Percentiles rank a stretch among this genome's conserved stretches.
These are phyloP conservation scores for Gastrolobium bilobum DNA, from an alignment of 306 rosid species.

Conservation along the genomic window DNA sequence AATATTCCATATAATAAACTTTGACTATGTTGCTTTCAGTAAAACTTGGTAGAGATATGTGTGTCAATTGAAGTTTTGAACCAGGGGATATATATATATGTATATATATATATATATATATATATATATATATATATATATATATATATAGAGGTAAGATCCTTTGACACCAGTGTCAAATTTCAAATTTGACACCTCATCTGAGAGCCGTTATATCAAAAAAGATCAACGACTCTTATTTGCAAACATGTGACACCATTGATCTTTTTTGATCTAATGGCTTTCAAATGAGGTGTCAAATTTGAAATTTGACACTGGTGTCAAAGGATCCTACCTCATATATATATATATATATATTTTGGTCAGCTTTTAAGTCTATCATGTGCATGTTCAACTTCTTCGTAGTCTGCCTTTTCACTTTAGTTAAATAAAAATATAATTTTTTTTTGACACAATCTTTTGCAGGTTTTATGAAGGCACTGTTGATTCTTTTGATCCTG, in stretches of 20 bases:
- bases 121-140: too few species aligned
- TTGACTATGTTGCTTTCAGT: neutral
- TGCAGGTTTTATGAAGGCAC: conserved; percentile 82
- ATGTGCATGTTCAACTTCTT: conserved; percentile 27
- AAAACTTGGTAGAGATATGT: conserved; percentile 17
- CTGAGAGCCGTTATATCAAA: too few species aligned
- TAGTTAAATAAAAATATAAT: conserved; percentile 11
- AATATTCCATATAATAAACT: conserved; percentile 26
- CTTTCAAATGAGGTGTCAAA: too few species aligned
- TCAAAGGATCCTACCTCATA: too few species aligned
- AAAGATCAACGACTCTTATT: too few species aligned
- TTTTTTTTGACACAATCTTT: conserved; percentile 34
- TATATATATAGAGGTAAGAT: too few species aligned
- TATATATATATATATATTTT: neutral
- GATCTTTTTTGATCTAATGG: too few species aligned
- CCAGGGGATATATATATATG: neutral
- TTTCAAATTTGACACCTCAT: too few species aligned
- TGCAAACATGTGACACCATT: too few species aligned
- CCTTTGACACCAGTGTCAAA: too few species aligned
- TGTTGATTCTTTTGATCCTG: conserved; percentile 62
- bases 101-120: too few species aligned
- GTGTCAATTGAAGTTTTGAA: conserved; percentile 3
- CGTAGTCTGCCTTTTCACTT: neutral
- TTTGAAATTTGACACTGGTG: too few species aligned
- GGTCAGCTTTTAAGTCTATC: conserved; percentile 7